phyloP scores from a whole-genome alignment of 1,284 basidiomycete genomes.

The Microbotryomycetes sp. region DNA sequence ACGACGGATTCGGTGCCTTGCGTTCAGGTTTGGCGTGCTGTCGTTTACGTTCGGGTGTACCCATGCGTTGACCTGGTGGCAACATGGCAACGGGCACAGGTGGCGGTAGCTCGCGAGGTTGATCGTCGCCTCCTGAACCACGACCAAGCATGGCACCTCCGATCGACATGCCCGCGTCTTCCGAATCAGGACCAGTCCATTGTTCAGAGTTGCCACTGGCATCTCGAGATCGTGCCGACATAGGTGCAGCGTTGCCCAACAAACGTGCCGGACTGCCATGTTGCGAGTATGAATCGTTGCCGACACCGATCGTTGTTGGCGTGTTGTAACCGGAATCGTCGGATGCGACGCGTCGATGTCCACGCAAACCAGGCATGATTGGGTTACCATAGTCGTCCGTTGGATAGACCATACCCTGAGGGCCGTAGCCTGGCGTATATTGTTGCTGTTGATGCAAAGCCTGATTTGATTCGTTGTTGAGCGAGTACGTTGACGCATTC shows the following conservation, averaged over 20 bases:
- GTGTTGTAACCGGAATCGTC: slow-evolving; percentile 3
- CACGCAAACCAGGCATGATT: neutral
- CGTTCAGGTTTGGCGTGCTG: too few species aligned
- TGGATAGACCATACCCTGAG: neutral
- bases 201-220: neutral
- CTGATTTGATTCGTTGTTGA: neutral
- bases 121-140: neutral
- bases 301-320: neutral
- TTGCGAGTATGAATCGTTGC: neutral
- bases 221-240: neutral
- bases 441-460: neutral
- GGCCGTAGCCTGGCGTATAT: neutral
- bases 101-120: neutral
- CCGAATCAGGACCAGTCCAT: neutral
- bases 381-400: neutral
- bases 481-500: neutral
- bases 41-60: neutral
- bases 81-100: neutral
- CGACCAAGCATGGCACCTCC: neutral
- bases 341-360: neutral
- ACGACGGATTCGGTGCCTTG: too few species aligned
- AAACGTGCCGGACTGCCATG: neutral
- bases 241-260: slow-evolving; percentile 1
- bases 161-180: neutral
- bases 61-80: neutral